phyloP scores from a whole-genome alignment of 1,284 basidiomycete genomes.

The Apiotrichum mycotoxinovorans region DNA sequence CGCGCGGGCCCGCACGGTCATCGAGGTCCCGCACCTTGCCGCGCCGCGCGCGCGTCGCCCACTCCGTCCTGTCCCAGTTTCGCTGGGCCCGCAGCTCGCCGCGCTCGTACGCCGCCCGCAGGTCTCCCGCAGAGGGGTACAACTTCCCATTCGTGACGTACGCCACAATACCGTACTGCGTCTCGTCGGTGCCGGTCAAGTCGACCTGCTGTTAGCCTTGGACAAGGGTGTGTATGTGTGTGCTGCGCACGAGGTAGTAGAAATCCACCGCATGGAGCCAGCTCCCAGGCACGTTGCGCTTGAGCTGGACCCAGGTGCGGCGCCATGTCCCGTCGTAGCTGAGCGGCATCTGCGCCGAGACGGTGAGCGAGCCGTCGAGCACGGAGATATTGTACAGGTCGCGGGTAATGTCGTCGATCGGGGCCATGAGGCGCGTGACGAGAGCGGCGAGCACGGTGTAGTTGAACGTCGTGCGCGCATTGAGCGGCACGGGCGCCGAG shows the following conservation, averaged over 20 bases:
- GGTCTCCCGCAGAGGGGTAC: constrained; percentile 54
- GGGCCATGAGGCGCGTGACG: constrained; percentile 24
- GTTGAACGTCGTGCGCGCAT: constrained; percentile 22
- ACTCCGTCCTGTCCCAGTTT: constrained; percentile 43
- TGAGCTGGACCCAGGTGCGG: constrained; percentile 28
- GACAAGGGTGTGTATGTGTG: too few species aligned
- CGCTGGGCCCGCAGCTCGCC: constrained; percentile 55
- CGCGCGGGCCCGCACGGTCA: constrained; percentile 60
- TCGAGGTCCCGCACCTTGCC: constrained; percentile 56
- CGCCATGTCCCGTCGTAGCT: constrained; percentile 62
- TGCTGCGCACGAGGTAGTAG: constrained; percentile 19
- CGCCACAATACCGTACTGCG: constrained; percentile 56
- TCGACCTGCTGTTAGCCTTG: constrained; percentile 57
- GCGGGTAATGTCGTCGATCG: constrained; percentile 30
- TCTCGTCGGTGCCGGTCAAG: constrained; percentile 57
- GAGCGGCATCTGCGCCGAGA: constrained; percentile 55
- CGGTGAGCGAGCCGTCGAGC: constrained; percentile 55
- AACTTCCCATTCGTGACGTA: constrained; percentile 61
- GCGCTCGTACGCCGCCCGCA: constrained; percentile 57
- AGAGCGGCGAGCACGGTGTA: constrained; percentile 48
- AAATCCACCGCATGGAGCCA: constrained; percentile 60
- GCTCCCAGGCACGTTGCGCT: constrained; percentile 30
- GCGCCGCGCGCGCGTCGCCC: constrained; percentile 49
- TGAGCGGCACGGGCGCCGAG: constrained; percentile 23
- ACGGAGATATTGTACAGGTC: constrained; percentile 52